Evolutionary conservation across 306 rosid species (phyloP), one percentile per base, ranked within the genome.

Genomic region (Sesbania bispinosa): DNA sequence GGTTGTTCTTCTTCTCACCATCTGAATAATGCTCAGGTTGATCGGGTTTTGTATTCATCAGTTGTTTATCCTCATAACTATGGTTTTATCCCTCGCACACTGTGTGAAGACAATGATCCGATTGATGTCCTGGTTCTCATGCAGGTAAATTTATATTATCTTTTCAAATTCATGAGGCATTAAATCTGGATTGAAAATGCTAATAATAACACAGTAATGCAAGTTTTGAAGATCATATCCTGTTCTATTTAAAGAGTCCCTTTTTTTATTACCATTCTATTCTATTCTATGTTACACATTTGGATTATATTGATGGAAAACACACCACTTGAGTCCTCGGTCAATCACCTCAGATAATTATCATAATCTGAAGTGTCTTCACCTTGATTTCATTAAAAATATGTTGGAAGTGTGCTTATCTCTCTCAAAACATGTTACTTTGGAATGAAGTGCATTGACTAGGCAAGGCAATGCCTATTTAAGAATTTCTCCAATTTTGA

Each of bases 21-120:
- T 75, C 27, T 52, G 50, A 78, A 71, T 65, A 66, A 76, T 83
- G 29, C 23, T 66, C 88, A 91, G 97, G 99, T 95, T 72, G 99
- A 95, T 73, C 88, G 97, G 21, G 51, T 95, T 79, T 71, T 95
- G 86, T 95, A 95, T 73, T 89, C 99, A 0, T 95, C 96, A 0
- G 93, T 95, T 29, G 99, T 95, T 70, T 95, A 95, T 79, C 97
- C 99, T 50, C 96, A 95, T 71, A 95, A 95, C 80, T 91, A 95
- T 36, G 99, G 99, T 64, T 95, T 95, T 77, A 95, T 95, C 70
- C 96, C 99, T 48, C 99, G 96, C 68, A 91, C 97, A 42, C 78
- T 95, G 50, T 95, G 99, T 63, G 99, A 95, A 82, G 99, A 95
- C 96, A 95, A 95, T 47, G 99, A 95, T 80, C 97, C 99, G 1